Evolutionary conservation across 2,329 filamentous ascomycete genomes (phyloP).

Genomic region (Fusarium sp.): DNA sequence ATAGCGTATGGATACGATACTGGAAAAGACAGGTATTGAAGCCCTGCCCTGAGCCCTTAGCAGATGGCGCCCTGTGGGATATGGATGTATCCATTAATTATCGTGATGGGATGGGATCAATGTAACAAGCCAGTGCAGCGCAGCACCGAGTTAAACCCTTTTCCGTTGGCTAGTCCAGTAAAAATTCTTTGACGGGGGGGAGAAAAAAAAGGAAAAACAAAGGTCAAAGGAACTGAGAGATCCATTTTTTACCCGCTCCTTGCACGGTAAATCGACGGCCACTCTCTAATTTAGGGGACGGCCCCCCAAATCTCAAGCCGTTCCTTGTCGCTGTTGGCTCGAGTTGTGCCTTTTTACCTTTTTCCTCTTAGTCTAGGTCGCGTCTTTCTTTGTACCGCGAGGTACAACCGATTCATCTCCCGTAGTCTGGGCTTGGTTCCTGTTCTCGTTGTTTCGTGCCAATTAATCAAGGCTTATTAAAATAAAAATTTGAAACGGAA

Average conservation of each 20-base stretch:
- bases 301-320: conserved; percentile 36
- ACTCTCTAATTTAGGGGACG: conserved; percentile 43
- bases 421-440: conserved; percentile 5
- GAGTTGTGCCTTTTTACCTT: conserved; percentile 17
- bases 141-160: conserved; percentile 25
- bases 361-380: background rate
- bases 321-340: conserved; percentile 41
- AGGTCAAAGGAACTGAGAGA: background rate
- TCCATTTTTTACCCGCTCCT: conserved; percentile 46
- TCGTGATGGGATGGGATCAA: background rate
- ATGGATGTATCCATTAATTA: background rate
- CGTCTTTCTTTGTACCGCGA: conserved; percentile 10
- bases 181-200: conserved; percentile 37
- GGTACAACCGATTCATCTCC: conserved; percentile 18
- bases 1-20: conserved; percentile 1
- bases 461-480: conserved; percentile 36
- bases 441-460: conserved; percentile 29
- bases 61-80: conserved; percentile 28
- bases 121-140: conserved; percentile 31
- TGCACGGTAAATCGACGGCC: conserved; percentile 37
- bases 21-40: background rate
- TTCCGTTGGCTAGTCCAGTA: conserved; percentile 32
- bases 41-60: conserved; percentile 41
- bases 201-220: conserved; percentile 10
- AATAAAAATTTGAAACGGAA: conserved; percentile 11